These are phyloP conservation scores for Babesia divergens DNA, from an alignment of 169 alveolate species.

Conservation along the genomic window DNA sequence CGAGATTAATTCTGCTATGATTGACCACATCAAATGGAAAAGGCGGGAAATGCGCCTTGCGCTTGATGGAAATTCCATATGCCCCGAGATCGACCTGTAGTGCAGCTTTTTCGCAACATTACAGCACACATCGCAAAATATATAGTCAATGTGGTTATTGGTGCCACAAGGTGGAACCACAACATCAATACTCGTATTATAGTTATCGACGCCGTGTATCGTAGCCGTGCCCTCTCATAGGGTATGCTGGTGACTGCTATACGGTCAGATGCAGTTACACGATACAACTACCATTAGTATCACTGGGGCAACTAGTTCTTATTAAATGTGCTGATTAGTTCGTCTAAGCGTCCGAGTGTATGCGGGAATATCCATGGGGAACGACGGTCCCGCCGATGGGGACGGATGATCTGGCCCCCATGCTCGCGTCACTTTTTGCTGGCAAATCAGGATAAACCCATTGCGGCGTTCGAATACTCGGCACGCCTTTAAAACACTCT, in stretches of 20 bases:
- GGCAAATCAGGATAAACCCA: background rate
- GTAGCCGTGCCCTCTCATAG: too few relatives aligned
- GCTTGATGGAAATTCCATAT: background rate
- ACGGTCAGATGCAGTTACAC: too few relatives aligned
- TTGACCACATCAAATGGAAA: conserved; percentile 20
- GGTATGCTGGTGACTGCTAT: too few relatives aligned
- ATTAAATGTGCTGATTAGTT: too few relatives aligned
- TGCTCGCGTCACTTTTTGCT: background rate
- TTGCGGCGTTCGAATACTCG: conserved; percentile 24
- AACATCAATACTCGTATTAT: too few relatives aligned
- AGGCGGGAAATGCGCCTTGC: background rate
- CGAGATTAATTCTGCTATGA: conserved; percentile 8
- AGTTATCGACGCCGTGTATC: too few relatives aligned
- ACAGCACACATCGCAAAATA: background rate
- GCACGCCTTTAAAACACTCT: background rate
- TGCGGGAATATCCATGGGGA: too few relatives aligned
- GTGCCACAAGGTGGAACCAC: too few relatives aligned
- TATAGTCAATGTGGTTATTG: too few relatives aligned
- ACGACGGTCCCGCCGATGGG: conserved; percentile 8
- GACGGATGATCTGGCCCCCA: conserved; percentile 29
- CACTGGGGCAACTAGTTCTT: too few relatives aligned
- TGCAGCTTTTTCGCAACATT: background rate
- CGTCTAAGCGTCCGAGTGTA: too few relatives aligned
- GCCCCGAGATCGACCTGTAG: conserved; percentile 6
- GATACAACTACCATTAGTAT: too few relatives aligned